Conservation (phyloP, 2,329 filamentous ascomycete species). For the Dactylonectria macrodidyma region DNA sequence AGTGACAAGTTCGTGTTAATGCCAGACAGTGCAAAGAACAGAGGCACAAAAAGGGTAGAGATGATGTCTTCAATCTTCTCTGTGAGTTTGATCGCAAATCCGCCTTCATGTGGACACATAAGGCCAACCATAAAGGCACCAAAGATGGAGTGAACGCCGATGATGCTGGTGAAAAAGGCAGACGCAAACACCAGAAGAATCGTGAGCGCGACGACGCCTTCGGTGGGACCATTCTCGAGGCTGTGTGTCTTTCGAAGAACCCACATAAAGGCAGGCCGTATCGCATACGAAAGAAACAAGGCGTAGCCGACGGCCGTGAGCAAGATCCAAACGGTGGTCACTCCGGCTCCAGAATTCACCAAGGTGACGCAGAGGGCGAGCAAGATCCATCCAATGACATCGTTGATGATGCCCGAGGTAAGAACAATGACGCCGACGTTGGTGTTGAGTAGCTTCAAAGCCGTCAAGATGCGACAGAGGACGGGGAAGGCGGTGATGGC, state of each 20-base stretch:
- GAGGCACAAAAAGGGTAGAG: conserved; percentile 83
- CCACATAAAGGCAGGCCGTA: conserved; percentile 84
- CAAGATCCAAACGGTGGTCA: conserved; percentile 87
- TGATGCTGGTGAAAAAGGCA: conserved; percentile 86
- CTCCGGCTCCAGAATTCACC: conserved; percentile 86
- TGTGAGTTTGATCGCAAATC: conserved; percentile 89
- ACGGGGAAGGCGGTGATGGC: conserved; percentile 93
- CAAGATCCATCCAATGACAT: conserved; percentile 83
- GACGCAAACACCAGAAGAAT: conserved; percentile 83
- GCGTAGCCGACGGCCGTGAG: conserved; percentile 82
- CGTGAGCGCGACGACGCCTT: conserved; percentile 86
- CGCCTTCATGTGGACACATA: conserved; percentile 89
- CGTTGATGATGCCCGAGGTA: conserved; percentile 91
- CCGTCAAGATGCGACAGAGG: conserved; percentile 90
- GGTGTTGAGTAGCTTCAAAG: conserved; percentile 86
- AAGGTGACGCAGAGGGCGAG: conserved; percentile 94
- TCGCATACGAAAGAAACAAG: conserved; percentile 79
- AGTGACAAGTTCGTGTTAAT: conserved; percentile 89
- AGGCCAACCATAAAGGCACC: conserved; percentile 90
- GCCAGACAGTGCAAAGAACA: conserved; percentile 94
- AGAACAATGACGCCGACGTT: conserved; percentile 89
- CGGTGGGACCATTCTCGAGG: conserved; percentile 88
- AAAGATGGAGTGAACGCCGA: conserved; percentile 94
- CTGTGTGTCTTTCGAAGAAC: conserved; percentile 80
- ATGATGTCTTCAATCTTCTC: conserved; percentile 96